These are phyloP conservation scores for Guyanaporus albipodus DNA, from an alignment of 768 basidiomycete species.

Conservation along the genomic window DNA sequence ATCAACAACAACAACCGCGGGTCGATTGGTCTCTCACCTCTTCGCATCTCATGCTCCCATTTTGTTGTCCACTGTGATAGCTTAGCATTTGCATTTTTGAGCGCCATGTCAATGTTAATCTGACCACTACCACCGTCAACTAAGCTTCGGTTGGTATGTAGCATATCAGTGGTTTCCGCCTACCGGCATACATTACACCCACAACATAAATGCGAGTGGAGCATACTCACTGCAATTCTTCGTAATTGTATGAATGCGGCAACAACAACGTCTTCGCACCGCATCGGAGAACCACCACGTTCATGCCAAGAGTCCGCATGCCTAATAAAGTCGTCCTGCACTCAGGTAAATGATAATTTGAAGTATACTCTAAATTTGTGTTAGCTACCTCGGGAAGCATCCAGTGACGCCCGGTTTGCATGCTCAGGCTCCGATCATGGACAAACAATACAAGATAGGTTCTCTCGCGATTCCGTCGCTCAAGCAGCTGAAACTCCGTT, in stretches of 20 bases:
- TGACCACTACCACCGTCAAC: constrained; percentile 48
- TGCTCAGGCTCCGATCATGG: constrained; percentile 82
- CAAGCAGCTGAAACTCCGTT: constrained; percentile 59
- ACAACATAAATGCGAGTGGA: neutral
- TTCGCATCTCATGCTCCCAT: constrained; percentile 72
- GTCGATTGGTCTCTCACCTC: constrained; percentile 41
- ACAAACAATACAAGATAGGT: constrained; percentile 84
- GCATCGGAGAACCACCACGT: constrained; percentile 44
- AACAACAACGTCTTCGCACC: constrained; percentile 80
- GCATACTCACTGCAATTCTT: constrained; percentile 63
- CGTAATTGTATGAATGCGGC: constrained; percentile 75
- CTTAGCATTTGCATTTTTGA: constrained; percentile 69
- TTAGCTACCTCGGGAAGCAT: constrained; percentile 70
- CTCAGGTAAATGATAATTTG: constrained; percentile 9
- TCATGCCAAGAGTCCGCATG: constrained; percentile 71
- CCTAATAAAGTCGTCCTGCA: constrained; percentile 65
- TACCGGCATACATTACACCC: constrained; percentile 24
- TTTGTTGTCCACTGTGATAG: constrained; percentile 66
- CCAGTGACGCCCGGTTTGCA: constrained; percentile 83
- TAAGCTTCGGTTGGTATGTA: constrained; percentile 50
- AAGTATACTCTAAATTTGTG: neutral
- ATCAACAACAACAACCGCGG: constrained; percentile 1
- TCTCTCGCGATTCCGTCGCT: constrained; percentile 81
- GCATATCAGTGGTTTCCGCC: constrained; percentile 79
- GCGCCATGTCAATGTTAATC: constrained; percentile 68